These are phyloP conservation scores for Cyberlindnera japonica DNA, from an alignment of 805 yeast genomes.

Conservation along the genomic window DNA sequence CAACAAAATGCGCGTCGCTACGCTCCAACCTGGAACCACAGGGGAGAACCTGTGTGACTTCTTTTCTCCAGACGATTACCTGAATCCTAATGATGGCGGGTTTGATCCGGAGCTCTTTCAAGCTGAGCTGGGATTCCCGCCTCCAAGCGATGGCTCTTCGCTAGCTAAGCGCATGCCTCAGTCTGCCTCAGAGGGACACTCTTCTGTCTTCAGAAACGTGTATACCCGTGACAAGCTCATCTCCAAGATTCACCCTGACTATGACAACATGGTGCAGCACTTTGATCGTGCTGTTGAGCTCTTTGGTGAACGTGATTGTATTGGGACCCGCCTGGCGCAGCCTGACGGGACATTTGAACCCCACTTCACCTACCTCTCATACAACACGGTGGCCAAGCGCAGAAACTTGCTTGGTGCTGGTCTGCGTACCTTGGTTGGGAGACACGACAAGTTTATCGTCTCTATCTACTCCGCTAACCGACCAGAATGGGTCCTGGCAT, in stretches of 20 bases:
- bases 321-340: conserved; percentile 18
- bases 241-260: conserved; percentile 37
- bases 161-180: conserved; percentile 28
- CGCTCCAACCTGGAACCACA: background rate
- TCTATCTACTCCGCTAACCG: conserved; percentile 47
- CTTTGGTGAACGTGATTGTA: conserved; percentile 21
- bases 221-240: conserved; percentile 32
- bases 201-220: conserved; percentile 45
- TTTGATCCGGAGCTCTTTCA: conserved; percentile 6
- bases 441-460: conserved; percentile 35
- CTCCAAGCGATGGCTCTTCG: background rate
- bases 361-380: conserved; percentile 39
- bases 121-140: conserved; percentile 5
- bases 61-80: conserved; percentile 2
- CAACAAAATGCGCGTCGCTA: background rate
- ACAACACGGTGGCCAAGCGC: conserved; percentile 33
- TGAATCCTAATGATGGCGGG: conserved; percentile 3
- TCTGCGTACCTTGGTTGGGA: conserved; percentile 18
- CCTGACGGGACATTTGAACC: conserved; percentile 35
- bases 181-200: conserved; percentile 33
- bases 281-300: conserved; percentile 38
- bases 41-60: conserved; percentile 8
- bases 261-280: conserved; percentile 39
- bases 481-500: conserved; percentile 56
- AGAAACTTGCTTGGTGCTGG: conserved; percentile 41